A percentile compares a stretch with the other conserved stretches of the same genome.
These are phyloP conservation scores for Conidiobolus coronatus DNA, from an alignment of 371 early-diverging fungal species.

Conservation along the genomic window DNA sequence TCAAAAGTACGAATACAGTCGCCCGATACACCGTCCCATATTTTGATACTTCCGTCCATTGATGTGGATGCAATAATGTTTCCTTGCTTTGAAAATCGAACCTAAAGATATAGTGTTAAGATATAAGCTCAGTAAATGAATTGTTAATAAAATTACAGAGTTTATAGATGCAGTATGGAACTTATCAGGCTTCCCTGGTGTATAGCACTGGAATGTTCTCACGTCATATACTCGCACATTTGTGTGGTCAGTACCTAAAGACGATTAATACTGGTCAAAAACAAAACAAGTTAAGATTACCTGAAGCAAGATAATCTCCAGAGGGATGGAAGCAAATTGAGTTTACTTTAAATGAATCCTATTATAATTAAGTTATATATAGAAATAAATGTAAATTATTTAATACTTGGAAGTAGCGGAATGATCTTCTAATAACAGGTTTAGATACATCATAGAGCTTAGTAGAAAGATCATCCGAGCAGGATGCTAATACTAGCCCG, in stretches of 20 bases:
- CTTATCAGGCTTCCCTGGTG: constrained; percentile 21
- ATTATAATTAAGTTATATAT: not conserved
- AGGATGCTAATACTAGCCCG: constrained; percentile 65
- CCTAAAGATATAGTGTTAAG: too few relatives aligned
- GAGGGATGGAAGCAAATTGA: constrained; percentile 69
- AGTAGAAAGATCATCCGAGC: constrained; percentile 62
- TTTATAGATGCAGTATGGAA: constrained; percentile 40
- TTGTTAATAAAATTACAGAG: constrained; percentile 1
- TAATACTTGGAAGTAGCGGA: constrained; percentile 54
- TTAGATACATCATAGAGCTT: constrained; percentile 74
- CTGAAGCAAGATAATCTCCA: constrained; percentile 50
- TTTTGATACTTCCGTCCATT: constrained; percentile 61
- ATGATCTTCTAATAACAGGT: constrained; percentile 51
- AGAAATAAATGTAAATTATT: not conserved
- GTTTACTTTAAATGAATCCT: constrained; percentile 43
- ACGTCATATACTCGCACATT: constrained; percentile 68
- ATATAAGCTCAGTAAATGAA: not conserved
- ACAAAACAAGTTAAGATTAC: not conserved
- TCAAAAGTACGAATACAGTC: constrained; percentile 39
- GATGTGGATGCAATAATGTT: constrained; percentile 45
- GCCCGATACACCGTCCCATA: constrained; percentile 68
- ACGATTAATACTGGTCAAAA: not conserved
- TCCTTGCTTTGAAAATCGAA: constrained; percentile 49
- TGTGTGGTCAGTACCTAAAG: constrained; percentile 40
- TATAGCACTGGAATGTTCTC: constrained; percentile 52